Evolutionary conservation across 2,329 filamentous ascomycete genomes (phyloP).

Genomic region (Lecanicillium sp.): DNA sequence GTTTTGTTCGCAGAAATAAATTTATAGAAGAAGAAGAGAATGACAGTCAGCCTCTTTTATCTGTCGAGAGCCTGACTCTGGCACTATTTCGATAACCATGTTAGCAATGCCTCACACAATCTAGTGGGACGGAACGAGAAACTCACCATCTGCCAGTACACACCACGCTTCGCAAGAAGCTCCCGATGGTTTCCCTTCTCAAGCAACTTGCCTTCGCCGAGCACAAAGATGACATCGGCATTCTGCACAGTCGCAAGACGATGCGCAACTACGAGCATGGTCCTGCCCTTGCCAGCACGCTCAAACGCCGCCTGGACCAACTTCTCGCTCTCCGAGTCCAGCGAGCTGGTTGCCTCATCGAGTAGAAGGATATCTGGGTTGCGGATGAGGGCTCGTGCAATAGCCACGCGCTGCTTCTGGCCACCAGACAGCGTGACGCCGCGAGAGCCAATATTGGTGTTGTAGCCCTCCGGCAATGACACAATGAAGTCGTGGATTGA

Average conservation of each 20-base stretch:
- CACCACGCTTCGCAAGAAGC: constrained; percentile 41
- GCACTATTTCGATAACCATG: constrained; percentile 29
- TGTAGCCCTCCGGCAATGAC: constrained; percentile 59
- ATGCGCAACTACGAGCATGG: constrained; percentile 72
- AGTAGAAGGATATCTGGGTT: constrained; percentile 59
- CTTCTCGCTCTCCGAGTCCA: constrained; percentile 57
- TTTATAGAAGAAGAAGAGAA: no score
- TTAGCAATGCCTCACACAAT: constrained; percentile 14
- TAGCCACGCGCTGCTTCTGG: constrained; percentile 63
- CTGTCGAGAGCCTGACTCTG: constrained; percentile 52
- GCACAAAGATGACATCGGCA: constrained; percentile 72
- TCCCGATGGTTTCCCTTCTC: constrained; percentile 47
- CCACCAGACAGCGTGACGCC: constrained; percentile 63
- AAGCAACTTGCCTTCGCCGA: constrained; percentile 54
- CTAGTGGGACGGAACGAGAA: background rate
- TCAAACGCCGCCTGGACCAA: constrained; percentile 63
- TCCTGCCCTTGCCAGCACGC: constrained; percentile 48
- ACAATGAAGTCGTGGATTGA: constrained; percentile 66
- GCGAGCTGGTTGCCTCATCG: constrained; percentile 65
- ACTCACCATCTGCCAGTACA: constrained; percentile 53
- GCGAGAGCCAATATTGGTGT: constrained; percentile 58
- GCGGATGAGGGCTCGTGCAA: constrained; percentile 60
- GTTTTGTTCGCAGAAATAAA: no score
- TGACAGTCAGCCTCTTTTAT: no score
- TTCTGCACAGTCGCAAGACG: constrained; percentile 70